Evolutionary conservation across 140 eudicot species (phyloP).

Genomic region (Anethum foeniculum): DNA sequence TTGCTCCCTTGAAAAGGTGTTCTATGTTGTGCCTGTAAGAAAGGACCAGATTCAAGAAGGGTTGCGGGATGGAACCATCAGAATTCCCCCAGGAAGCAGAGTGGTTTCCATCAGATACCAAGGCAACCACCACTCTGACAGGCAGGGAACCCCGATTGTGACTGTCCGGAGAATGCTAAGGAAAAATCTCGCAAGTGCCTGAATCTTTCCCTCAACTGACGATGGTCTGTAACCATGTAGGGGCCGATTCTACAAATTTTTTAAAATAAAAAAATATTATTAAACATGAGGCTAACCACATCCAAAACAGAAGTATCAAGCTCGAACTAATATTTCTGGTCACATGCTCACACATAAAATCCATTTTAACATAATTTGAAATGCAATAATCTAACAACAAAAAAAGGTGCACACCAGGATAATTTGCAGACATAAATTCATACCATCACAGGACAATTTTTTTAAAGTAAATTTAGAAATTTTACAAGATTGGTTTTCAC

Average conservation of each 20-base stretch:
- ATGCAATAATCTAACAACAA: background rate
- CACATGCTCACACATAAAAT: background rate
- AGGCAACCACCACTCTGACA: conserved; percentile 13
- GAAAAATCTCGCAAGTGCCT: conserved; percentile 23
- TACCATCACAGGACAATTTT: too few species aligned
- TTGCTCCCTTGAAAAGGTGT: conserved; percentile 15
- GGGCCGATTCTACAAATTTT: conserved; percentile 27
- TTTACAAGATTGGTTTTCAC: too few species aligned
- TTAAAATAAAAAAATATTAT: too few species aligned
- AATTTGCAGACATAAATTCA: too few species aligned
- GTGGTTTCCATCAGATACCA: conserved; percentile 14
- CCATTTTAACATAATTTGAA: background rate
- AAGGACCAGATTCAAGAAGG: conserved; percentile 12
- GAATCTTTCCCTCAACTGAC: conserved; percentile 25
- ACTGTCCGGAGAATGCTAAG: conserved; percentile 13
- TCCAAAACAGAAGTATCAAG: background rate
- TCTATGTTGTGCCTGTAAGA: conserved; percentile 16
- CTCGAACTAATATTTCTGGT: background rate
- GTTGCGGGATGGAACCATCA: conserved; percentile 19
- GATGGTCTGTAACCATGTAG: conserved; percentile 32
- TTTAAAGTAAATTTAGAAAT: too few species aligned
- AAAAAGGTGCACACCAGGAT: conserved; percentile 31
- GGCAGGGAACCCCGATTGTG: background rate
- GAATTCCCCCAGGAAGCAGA: conserved; percentile 16
- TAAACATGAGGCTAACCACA: background rate